Conservation (phyloP, 768 basidiomycete genomes). For the Termitomyces sp. region DNA sequence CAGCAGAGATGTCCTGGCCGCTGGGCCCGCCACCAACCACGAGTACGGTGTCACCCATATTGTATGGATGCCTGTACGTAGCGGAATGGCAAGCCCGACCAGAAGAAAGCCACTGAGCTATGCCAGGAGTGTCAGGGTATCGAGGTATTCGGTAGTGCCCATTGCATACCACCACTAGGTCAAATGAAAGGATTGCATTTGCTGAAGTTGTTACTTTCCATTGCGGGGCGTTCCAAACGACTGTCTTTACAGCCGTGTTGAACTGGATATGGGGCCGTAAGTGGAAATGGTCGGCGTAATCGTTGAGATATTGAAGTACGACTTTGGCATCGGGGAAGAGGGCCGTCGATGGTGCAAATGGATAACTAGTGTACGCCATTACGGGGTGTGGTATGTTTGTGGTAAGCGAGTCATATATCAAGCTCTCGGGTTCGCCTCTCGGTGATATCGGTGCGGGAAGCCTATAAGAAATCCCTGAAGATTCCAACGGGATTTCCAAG, state of each 20-base stretch:
- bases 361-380: conserved; percentile 62
- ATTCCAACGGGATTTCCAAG: not conserved
- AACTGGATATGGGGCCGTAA: conserved; percentile 60
- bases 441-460: conserved; percentile 40
- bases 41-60: conserved; percentile 37
- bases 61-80: conserved; percentile 53
- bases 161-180: conserved; percentile 69
- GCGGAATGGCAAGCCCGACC: conserved; percentile 59
- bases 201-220: conserved; percentile 47
- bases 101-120: conserved; percentile 48
- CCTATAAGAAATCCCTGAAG: conserved; percentile 29
- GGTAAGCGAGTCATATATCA: conserved; percentile 76
- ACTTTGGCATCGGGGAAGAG: conserved; percentile 58
- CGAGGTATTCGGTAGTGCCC: conserved; percentile 69
- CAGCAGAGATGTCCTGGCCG: conserved; percentile 59
- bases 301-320: conserved; percentile 65
- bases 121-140: conserved; percentile 54
- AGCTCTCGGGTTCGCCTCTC: conserved; percentile 46
- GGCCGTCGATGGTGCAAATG: conserved; percentile 67
- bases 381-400: conserved; percentile 76
- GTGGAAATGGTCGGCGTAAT: conserved; percentile 57
- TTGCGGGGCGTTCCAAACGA: conserved; percentile 30
- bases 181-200: conserved; percentile 35
- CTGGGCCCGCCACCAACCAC: conserved; percentile 57
- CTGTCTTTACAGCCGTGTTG: conserved; percentile 46